A percentile compares a stretch with the other conserved stretches of the same genome.
phyloP scores from a whole-genome alignment of 2,329 filamentous ascomycete genomes.

The Fusarium continuum region DNA sequence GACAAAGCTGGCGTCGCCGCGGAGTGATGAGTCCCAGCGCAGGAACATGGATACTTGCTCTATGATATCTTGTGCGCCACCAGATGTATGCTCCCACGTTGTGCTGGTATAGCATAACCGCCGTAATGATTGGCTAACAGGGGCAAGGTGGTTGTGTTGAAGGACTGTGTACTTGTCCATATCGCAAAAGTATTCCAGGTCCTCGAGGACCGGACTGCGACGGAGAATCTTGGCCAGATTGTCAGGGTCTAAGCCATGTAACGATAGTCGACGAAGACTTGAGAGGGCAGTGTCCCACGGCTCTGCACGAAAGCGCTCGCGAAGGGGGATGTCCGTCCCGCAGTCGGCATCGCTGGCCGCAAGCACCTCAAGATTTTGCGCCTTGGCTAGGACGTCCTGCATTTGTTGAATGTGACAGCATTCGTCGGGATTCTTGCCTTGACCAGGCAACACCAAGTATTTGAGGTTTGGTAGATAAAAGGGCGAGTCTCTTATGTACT shows the following conservation, averaged over 20 bases:
- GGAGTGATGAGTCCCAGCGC: slow-evolving; percentile 39
- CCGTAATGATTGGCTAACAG: slow-evolving; percentile 32
- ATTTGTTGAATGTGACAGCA: slow-evolving; percentile 45
- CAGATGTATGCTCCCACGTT: slow-evolving; percentile 39
- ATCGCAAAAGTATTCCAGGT: slow-evolving; percentile 43
- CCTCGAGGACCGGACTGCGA: slow-evolving; percentile 39
- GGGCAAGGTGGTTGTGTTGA: slow-evolving; percentile 33
- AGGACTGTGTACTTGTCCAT: slow-evolving; percentile 44
- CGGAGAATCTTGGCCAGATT: slow-evolving; percentile 41
- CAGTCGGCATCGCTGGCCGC: slow-evolving; percentile 42
- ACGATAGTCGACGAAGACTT: slow-evolving; percentile 38
- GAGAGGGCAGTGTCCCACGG: slow-evolving; percentile 40
- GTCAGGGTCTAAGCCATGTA: slow-evolving; percentile 41
- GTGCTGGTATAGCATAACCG: slow-evolving; percentile 42
- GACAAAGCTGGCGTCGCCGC: slow-evolving; percentile 39
- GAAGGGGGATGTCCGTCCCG: slow-evolving; percentile 39
- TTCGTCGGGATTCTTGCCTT: slow-evolving; percentile 38
- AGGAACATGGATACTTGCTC: slow-evolving; percentile 39
- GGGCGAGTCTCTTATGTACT: slow-evolving; percentile 42
- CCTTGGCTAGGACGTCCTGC: slow-evolving; percentile 42
- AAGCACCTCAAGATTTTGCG: slow-evolving; percentile 40
- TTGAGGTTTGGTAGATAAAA: slow-evolving; percentile 43
- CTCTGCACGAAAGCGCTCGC: slow-evolving; percentile 40
- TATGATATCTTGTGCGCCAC: slow-evolving; percentile 39
- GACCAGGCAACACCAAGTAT: slow-evolving; percentile 40